Evolutionary conservation across 163 green algal species (phyloP).

Genomic region (Chloromonas sp.): DNA sequence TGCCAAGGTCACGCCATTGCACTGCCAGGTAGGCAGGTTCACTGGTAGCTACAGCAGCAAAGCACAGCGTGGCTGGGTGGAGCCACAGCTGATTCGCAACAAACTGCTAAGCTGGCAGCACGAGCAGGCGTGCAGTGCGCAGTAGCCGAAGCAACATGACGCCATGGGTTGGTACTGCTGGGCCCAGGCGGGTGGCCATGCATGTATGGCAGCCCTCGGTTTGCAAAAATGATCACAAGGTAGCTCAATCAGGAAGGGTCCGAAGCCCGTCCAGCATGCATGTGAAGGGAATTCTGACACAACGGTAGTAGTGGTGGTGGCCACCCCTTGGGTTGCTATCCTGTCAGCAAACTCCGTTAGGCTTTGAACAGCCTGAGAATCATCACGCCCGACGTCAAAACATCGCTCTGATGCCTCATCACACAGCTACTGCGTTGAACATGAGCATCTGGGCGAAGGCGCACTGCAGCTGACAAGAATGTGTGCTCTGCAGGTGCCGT

Average conservation of each 20-base stretch:
- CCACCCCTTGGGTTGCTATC: no score
- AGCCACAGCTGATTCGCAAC: background rate
- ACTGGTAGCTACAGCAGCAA: no score
- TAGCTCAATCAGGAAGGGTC: no score
- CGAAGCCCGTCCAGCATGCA: no score
- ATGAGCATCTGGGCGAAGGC: background rate
- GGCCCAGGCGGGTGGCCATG: background rate
- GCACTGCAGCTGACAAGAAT: background rate
- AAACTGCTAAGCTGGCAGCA: background rate
- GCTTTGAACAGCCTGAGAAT: no score
- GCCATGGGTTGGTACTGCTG: background rate
- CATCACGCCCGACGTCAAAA: no score
- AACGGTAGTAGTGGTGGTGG: no score
- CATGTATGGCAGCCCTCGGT: background rate
- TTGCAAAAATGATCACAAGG: background rate
- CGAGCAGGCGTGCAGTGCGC: background rate
- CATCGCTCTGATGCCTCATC: background rate
- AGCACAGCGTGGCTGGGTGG: background rate
- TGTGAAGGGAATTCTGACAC: no score
- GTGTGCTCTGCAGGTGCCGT: conserved; percentile 16
- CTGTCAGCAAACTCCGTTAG: no score
- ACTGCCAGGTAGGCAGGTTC: conserved; percentile 22
- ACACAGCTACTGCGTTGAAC: background rate
- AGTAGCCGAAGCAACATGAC: background rate
- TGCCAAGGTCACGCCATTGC: conserved; percentile 22